These are phyloP conservation scores for Glaciozyma martinii DNA, from an alignment of 768 basidiomycete genomes.

Conservation along the genomic window DNA sequence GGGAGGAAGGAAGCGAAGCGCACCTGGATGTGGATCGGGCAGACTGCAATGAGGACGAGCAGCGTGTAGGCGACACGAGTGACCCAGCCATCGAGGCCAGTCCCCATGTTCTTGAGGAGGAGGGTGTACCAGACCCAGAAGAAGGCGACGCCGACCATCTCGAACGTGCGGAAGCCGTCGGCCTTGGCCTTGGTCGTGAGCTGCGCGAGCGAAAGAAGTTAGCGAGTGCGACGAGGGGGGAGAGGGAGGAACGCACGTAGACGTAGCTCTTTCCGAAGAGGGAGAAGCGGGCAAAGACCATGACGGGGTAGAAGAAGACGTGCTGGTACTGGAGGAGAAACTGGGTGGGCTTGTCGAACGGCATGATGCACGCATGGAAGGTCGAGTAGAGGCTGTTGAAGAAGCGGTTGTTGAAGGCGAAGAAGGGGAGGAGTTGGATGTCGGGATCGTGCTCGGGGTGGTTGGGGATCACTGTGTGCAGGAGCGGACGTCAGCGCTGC, in stretches of 20 bases:
- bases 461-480: slow-evolving; percentile 74
- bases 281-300: slow-evolving; percentile 85
- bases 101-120: slow-evolving; percentile 60
- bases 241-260: slow-evolving; percentile 47
- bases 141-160: slow-evolving; percentile 60
- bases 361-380: slow-evolving; percentile 81
- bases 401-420: background rate
- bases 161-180: slow-evolving; percentile 55
- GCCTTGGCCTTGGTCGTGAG: slow-evolving; percentile 35
- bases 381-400: slow-evolving; percentile 71
- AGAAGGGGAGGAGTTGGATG: slow-evolving; percentile 36
- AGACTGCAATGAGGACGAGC: slow-evolving; percentile 72
- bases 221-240: background rate
- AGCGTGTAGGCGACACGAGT: slow-evolving; percentile 64
- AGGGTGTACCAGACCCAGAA: slow-evolving; percentile 80
- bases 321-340: slow-evolving; percentile 70
- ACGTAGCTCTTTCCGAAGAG: slow-evolving; percentile 78
- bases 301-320: slow-evolving; percentile 78
- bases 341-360: slow-evolving; percentile 61
- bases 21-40: slow-evolving; percentile 50
- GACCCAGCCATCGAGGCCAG: slow-evolving; percentile 3
- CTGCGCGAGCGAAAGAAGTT: background rate
- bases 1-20: background rate
- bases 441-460: slow-evolving; percentile 80
- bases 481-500: slow-evolving; percentile 3